phyloP scores from a whole-genome alignment of 1,139 yeast genomes.

The Suhomyces atakaporum region DNA sequence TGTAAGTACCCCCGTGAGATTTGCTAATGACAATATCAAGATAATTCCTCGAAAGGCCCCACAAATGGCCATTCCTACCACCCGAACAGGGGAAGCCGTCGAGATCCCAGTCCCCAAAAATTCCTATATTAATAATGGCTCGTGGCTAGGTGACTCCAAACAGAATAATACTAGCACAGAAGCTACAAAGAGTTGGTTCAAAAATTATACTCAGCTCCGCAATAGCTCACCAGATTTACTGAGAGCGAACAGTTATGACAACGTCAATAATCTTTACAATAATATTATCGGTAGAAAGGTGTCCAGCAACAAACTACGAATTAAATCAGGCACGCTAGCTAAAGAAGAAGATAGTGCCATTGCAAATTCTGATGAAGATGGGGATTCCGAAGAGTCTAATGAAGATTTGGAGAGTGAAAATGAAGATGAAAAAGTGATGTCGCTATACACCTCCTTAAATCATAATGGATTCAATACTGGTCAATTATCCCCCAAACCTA shows the following conservation, averaged over 20 bases:
- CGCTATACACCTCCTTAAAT: slow-evolving; percentile 46
- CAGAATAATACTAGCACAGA: slow-evolving; percentile 1
- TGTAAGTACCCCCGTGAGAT: slow-evolving; percentile 7
- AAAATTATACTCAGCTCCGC: slow-evolving; percentile 27
- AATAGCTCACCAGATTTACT: slow-evolving; percentile 21
- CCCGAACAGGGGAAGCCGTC: slow-evolving; percentile 74
- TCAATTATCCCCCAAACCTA: slow-evolving; percentile 28
- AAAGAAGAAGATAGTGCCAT: slow-evolving; percentile 15
- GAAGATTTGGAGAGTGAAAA: slow-evolving; percentile 38
- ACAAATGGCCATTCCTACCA: slow-evolving; percentile 80
- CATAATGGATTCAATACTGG: slow-evolving; percentile 21
- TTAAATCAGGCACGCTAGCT: slow-evolving; percentile 19
- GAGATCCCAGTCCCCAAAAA: slow-evolving; percentile 60
- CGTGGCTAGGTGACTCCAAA: neutral
- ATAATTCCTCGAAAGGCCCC: slow-evolving; percentile 64
- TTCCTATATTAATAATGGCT: slow-evolving; percentile 18
- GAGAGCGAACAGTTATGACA: slow-evolving; percentile 25
- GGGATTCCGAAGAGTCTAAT: slow-evolving; percentile 11
- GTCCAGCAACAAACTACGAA: slow-evolving; percentile 19
- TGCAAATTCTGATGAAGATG: slow-evolving; percentile 7
- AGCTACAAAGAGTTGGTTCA: slow-evolving; percentile 31
- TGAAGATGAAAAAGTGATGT: slow-evolving; percentile 58
- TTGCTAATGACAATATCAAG: slow-evolving; percentile 16
- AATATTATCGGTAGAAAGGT: slow-evolving; percentile 22
- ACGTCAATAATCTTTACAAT: slow-evolving; percentile 19